These are phyloP conservation scores for Mycena alexandri DNA, from an alignment of 768 basidiomycete species.

Conservation along the genomic window DNA sequence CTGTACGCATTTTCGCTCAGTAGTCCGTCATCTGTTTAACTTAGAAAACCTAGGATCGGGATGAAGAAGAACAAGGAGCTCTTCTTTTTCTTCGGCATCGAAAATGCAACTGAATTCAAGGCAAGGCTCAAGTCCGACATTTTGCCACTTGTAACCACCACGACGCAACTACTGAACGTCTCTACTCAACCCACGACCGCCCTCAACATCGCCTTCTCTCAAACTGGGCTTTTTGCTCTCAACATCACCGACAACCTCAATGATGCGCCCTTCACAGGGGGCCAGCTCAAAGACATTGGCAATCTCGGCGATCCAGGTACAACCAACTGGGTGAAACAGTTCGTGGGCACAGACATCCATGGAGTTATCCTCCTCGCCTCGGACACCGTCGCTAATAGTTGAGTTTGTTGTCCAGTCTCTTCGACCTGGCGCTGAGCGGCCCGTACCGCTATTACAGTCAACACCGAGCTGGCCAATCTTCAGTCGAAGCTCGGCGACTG, in stretches of 20 bases:
- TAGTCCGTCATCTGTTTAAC: neutral
- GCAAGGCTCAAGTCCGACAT: conserved; percentile 25
- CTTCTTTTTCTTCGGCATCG: conserved; percentile 42
- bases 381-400: conserved; percentile 26
- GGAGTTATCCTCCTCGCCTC: conserved; percentile 41
- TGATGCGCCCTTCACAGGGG: conserved; percentile 30
- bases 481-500: conserved; percentile 21
- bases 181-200: conserved; percentile 32
- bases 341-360: conserved; percentile 33
- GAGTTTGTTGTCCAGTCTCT: no score
- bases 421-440: no score
- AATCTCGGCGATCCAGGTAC: conserved; percentile 34
- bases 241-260: conserved; percentile 29
- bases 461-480: conserved; percentile 22
- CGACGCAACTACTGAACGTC: conserved; percentile 27
- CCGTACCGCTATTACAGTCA: neutral
- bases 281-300: conserved; percentile 26
- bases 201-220: conserved; percentile 44
- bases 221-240: conserved; percentile 34
- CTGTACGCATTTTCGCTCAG: conserved; percentile 21
- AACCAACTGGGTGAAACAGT: conserved; percentile 33
- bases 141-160: conserved; percentile 36
- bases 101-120: conserved; percentile 37
- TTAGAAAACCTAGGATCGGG: conserved; percentile 32
- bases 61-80: conserved; percentile 42